Percentiles rank a stretch among this genome's conserved stretches.
Evolutionary conservation across 371 early-diverging fungal genomes (phyloP).

Genomic region (Dinochytrium kinnereticum): DNA sequence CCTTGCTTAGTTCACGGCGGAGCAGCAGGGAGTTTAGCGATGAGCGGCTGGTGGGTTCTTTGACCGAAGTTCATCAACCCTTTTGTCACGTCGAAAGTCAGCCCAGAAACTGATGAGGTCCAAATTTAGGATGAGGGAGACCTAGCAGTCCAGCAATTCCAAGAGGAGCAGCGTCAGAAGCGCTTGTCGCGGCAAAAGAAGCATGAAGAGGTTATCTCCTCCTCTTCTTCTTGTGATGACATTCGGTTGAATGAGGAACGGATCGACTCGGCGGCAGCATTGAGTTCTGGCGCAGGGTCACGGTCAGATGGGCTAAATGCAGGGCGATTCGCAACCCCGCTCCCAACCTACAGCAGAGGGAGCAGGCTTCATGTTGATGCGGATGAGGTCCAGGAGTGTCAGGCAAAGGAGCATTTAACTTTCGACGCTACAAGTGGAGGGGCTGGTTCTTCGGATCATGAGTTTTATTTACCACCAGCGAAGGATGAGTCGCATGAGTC

Average conservation of each 20-base stretch:
- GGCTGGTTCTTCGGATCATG: too few species aligned
- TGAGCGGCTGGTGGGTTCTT: neutral
- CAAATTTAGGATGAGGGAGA: neutral
- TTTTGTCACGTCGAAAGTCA: too few species aligned
- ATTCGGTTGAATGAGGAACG: neutral
- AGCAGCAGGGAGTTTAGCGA: neutral
- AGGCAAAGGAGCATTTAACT: too few species aligned
- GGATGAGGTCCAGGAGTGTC: too few species aligned
- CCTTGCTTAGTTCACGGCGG: neutral
- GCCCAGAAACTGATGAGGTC: neutral
- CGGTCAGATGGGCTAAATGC: neutral
- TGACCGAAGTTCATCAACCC: too few species aligned
- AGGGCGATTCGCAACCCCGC: neutral
- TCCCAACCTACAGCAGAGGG: neutral
- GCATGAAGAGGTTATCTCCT: constrained; percentile 16
- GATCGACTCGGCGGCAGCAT: neutral
- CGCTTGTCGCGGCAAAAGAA: constrained; percentile 22
- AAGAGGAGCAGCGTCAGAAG: constrained; percentile 20
- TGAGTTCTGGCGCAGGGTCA: neutral
- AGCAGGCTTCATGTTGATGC: neutral
- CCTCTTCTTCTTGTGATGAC: neutral
- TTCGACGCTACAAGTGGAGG: too few species aligned
- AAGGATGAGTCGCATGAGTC: too few species aligned
- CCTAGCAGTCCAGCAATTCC: constrained; percentile 7
- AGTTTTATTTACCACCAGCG: neutral